Conservation (phyloP, 2,329 filamentous ascomycete species). For the Penicillium polonicum region DNA sequence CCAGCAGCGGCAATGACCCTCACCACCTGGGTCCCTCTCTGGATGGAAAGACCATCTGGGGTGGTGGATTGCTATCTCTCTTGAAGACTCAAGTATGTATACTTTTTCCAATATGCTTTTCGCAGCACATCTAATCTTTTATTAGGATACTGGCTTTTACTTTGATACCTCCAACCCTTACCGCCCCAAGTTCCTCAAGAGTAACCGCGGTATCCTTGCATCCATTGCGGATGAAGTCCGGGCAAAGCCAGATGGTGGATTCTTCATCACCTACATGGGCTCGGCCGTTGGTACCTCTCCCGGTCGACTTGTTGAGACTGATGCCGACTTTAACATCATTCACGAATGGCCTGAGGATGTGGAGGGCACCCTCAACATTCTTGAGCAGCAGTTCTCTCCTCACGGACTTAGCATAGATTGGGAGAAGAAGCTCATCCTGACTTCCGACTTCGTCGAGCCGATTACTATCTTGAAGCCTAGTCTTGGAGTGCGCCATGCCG, state of each 20-base stretch:
- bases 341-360: conserved; percentile 63
- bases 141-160: conserved; percentile 61
- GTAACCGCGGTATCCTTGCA: conserved; percentile 58
- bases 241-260: conserved; percentile 61
- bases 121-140: conserved; percentile 1
- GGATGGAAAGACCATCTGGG: conserved; percentile 59
- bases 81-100: conserved; percentile 51
- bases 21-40: conserved; percentile 57
- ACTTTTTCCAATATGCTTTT: no score
- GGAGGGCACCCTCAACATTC: conserved; percentile 53
- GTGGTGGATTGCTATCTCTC: conserved; percentile 58
- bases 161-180: conserved; percentile 61
- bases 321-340: conserved; percentile 60
- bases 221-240: conserved; percentile 64
- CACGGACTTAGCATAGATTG: conserved; percentile 61
- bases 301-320: conserved; percentile 61
- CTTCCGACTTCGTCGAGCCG: conserved; percentile 63
- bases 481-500: conserved; percentile 53
- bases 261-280: conserved; percentile 64
- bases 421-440: conserved; percentile 58
- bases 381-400: conserved; percentile 61
- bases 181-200: conserved; percentile 58
- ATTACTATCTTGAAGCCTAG: conserved; percentile 61
- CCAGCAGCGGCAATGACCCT: conserved; percentile 59
- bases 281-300: conserved; percentile 58